Conservation (phyloP, 345 rosid genomes). For the Capsella bursapastoris region DNA sequence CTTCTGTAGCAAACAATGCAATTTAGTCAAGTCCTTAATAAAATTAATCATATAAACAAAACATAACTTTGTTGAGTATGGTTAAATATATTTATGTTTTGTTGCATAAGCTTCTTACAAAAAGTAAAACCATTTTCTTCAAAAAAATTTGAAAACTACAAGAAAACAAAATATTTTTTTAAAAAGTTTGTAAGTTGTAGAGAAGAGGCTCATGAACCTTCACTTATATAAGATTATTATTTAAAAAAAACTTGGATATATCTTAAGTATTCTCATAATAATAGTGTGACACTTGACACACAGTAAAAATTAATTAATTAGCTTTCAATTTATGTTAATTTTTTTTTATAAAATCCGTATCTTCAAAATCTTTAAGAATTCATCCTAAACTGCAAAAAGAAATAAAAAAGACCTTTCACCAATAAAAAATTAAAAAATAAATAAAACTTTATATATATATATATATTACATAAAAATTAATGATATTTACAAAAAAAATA, state of each 20-base stretch:
- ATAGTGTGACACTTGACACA: neutral
- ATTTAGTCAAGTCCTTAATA: neutral
- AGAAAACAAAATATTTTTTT: neutral
- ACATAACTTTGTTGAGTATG: neutral
- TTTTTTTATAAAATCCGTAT: neutral
- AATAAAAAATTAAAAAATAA: neutral
- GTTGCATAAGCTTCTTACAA: conserved; percentile 15
- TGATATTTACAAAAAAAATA: no score
- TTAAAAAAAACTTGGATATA: neutral
- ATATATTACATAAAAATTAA: no score
- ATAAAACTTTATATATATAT: neutral
- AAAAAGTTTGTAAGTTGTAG: neutral
- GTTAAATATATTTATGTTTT: neutral
- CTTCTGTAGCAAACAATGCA: conserved; percentile 7
- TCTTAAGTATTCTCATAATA: neutral
- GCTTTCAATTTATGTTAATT: neutral
- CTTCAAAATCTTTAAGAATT: neutral
- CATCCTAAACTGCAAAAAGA: neutral
- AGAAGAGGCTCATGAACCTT: neutral
- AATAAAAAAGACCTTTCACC: no score
- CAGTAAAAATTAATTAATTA: neutral
- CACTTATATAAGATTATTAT: neutral
- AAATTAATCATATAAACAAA: neutral
- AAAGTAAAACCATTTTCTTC: conserved; percentile 15
- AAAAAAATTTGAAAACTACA: neutral